A percentile compares a stretch with the other conserved stretches of the same genome.
These are phyloP conservation scores for Chrysanthemum makinoi DNA, from an alignment of 129 eudicot genomes.

Conservation along the genomic window DNA sequence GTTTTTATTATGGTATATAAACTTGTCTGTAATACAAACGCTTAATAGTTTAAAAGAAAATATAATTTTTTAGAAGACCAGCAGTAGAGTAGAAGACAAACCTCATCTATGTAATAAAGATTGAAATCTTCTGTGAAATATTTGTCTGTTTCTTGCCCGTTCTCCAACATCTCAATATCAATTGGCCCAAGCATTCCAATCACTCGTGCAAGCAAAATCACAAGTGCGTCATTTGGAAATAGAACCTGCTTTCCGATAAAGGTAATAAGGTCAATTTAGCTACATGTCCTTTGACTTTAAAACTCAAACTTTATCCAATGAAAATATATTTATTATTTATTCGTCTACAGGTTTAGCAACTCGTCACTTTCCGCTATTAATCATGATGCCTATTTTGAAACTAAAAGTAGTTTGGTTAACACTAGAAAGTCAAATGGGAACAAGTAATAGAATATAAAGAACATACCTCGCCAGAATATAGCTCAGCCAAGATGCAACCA, in stretches of 20 bases:
- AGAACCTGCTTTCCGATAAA: constrained; percentile 54
- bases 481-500: constrained; percentile 92
- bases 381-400: not conserved
- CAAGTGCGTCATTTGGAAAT: constrained; percentile 82
- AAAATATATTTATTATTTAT: constrained; percentile 1
- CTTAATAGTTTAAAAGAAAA: too few relatives aligned
- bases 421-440: constrained; percentile 14
- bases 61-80: constrained; percentile 6
- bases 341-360: not conserved
- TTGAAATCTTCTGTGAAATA: constrained; percentile 80
- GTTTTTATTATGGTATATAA: too few relatives aligned
- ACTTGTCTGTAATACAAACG: too few relatives aligned
- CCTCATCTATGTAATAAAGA: constrained; percentile 74
- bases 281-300: constrained; percentile 11
- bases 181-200: constrained; percentile 86
- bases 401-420: constrained; percentile 3
- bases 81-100: constrained; percentile 24
- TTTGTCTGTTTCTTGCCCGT: constrained; percentile 79
- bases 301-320: constrained; percentile 9
- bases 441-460: not conserved
- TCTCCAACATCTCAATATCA: constrained; percentile 73
- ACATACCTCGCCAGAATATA: constrained; percentile 82
- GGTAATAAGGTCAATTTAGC: constrained; percentile 8
- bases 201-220: constrained; percentile 76
- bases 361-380: too few relatives aligned